Evolutionary conservation across 2,329 filamentous ascomycete species (phyloP).

Genomic region (Clonostachys chloroleuca): DNA sequence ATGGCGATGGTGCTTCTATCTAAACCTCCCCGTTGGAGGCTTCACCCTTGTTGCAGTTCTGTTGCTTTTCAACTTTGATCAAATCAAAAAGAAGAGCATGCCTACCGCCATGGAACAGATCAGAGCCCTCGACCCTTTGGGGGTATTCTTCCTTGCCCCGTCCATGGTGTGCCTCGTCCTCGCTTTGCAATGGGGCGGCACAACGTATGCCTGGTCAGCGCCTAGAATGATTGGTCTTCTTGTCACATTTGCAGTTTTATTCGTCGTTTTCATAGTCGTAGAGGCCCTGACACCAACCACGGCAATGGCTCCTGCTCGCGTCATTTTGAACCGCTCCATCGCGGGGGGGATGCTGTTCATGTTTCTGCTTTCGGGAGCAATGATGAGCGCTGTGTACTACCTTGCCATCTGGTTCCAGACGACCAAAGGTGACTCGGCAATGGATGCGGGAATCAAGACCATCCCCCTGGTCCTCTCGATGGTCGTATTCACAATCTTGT

Average conservation of each 20-base stretch:
- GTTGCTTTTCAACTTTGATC: slow-evolving; percentile 26
- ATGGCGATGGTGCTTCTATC: slow-evolving; percentile 23
- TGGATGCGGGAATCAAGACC: slow-evolving; percentile 12
- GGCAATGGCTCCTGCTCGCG: slow-evolving; percentile 53
- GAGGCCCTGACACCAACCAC: slow-evolving; percentile 21
- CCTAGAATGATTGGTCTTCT: slow-evolving; percentile 33
- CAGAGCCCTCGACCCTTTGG: slow-evolving; percentile 13
- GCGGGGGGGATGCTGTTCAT: slow-evolving; percentile 48
- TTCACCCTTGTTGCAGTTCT: slow-evolving; percentile 12
- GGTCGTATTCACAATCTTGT: slow-evolving; percentile 30
- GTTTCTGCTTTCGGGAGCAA: slow-evolving; percentile 4
- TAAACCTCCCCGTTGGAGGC: slow-evolving; percentile 21
- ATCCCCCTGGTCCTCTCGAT: slow-evolving; percentile 34
- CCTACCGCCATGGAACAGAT: slow-evolving; percentile 18
- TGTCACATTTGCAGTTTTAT: slow-evolving; percentile 28
- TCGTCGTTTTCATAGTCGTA: slow-evolving; percentile 28
- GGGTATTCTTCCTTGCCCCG: slow-evolving; percentile 5
- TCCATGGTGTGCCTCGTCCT: slow-evolving; percentile 30
- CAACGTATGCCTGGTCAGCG: slow-evolving; percentile 15
- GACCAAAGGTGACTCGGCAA: slow-evolving; percentile 28
- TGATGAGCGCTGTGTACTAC: slow-evolving; percentile 19
- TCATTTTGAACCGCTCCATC: slow-evolving; percentile 69
- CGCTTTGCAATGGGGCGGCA: slow-evolving; percentile 35
- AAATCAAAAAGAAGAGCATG: slow-evolving; percentile 21
- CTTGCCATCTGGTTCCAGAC: slow-evolving; percentile 41